These are phyloP conservation scores for Candida chilensis DNA, from an alignment of 805 yeast species.

Conservation along the genomic window DNA sequence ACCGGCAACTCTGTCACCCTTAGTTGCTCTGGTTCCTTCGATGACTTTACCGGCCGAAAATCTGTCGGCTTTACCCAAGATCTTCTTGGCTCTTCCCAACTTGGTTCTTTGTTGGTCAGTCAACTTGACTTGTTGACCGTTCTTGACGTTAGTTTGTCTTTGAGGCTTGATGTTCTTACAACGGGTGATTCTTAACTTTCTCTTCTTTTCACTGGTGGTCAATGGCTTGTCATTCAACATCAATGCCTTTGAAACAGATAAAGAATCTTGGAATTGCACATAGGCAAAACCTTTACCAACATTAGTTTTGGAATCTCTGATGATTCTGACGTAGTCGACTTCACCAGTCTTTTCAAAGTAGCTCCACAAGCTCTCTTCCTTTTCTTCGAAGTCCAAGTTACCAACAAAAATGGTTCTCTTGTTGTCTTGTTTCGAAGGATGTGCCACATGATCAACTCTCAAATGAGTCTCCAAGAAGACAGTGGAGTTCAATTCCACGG, in stretches of 20 bases:
- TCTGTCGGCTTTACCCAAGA: slow-evolving; percentile 75
- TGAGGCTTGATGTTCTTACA: slow-evolving; percentile 34
- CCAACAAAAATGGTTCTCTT: slow-evolving; percentile 87
- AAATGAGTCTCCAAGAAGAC: slow-evolving; percentile 68
- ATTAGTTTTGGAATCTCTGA: slow-evolving; percentile 89
- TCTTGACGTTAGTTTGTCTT: slow-evolving; percentile 7
- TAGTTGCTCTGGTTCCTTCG: slow-evolving; percentile 75
- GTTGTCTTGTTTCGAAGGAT: slow-evolving; percentile 80
- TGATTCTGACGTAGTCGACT: slow-evolving; percentile 81
- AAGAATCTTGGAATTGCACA: slow-evolving; percentile 73
- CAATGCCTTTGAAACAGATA: slow-evolving; percentile 75
- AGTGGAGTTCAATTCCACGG: slow-evolving; percentile 50
- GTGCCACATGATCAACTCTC: slow-evolving; percentile 88
- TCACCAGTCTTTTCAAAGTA: slow-evolving; percentile 52
- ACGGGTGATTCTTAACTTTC: slow-evolving; percentile 73
- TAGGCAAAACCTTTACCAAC: slow-evolving; percentile 97
- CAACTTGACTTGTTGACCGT: slow-evolving; percentile 17
- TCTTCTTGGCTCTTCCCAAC: slow-evolving; percentile 69
- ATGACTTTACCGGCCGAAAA: slow-evolving; percentile 52
- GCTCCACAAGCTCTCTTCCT: slow-evolving; percentile 82
- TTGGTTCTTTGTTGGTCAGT: slow-evolving; percentile 65
- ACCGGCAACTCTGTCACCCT: slow-evolving; percentile 55
- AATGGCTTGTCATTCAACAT: slow-evolving; percentile 63
- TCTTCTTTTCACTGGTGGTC: slow-evolving; percentile 20
- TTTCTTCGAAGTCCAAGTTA: slow-evolving; percentile 85